phyloP scores from a whole-genome alignment of 1,139 yeast genomes.

The Geotrichum histeridarum region DNA sequence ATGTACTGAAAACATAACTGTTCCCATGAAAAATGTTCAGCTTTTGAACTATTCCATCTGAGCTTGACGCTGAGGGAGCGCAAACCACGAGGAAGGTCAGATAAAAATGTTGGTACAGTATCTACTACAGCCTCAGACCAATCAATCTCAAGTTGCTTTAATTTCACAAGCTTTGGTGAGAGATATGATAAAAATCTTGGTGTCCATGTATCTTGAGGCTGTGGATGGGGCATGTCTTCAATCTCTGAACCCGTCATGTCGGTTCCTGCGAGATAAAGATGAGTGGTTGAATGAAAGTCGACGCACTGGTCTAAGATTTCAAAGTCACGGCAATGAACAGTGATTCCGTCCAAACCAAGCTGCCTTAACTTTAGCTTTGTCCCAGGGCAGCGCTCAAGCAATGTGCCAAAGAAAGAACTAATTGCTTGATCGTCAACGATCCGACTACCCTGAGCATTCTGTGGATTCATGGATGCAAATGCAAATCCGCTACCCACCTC shows the following conservation, averaged over 20 bases:
- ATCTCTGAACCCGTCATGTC: conserved; percentile 11
- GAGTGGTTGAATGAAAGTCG: conserved; percentile 16
- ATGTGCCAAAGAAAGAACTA: conserved; percentile 22
- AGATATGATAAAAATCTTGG: conserved; percentile 11
- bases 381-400: conserved; percentile 4
- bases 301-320: conserved; percentile 17
- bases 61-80: conserved; percentile 17
- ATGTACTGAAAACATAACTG: conserved; percentile 14
- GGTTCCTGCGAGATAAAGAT: conserved; percentile 21
- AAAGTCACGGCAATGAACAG: conserved; percentile 19
- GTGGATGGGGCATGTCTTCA: background rate
- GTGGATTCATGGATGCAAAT: conserved; percentile 24
- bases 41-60: conserved; percentile 16
- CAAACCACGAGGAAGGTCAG: conserved; percentile 11
- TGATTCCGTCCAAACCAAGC: conserved; percentile 25
- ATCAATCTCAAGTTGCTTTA: conserved; percentile 19
- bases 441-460: conserved; percentile 7
- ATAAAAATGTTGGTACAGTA: conserved; percentile 18
- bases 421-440: conserved; percentile 14
- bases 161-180: conserved; percentile 2
- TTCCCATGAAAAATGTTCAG: conserved; percentile 11
- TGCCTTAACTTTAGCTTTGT: conserved; percentile 17
- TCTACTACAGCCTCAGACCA: conserved; percentile 20
- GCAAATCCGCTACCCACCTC: conserved; percentile 27
- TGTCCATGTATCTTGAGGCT: background rate